These are phyloP conservation scores for Boletus pseudopeckii DNA, from an alignment of 768 basidiomycete species.

Conservation along the genomic window DNA sequence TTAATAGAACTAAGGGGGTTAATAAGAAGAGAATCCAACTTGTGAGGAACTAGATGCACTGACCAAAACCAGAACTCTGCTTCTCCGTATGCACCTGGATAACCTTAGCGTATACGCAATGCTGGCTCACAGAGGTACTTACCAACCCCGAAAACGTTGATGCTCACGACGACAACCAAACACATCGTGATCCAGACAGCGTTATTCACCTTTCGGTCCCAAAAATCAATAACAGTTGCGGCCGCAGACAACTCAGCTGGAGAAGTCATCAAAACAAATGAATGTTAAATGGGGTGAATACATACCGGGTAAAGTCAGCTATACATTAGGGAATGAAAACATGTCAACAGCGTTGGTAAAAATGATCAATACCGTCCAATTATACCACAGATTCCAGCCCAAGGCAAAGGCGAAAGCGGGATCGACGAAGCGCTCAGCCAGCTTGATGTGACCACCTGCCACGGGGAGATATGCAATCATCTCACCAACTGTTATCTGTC, in stretches of 20 bases:
- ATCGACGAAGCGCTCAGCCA: conserved; percentile 44
- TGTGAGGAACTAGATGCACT: not conserved
- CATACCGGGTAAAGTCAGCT: conserved; percentile 18
- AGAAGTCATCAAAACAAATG: not conserved
- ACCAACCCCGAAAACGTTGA: conserved; percentile 39
- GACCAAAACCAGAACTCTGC: conserved; percentile 45
- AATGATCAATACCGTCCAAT: conserved; percentile 27
- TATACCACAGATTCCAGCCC: conserved; percentile 38
- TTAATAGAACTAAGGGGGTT: conserved; percentile 43
- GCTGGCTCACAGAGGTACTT: not conserved
- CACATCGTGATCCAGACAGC: conserved; percentile 52
- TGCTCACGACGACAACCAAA: conserved; percentile 42
- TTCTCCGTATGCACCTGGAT: conserved; percentile 37
- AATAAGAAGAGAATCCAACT: not conserved
- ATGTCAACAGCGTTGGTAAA: conserved; percentile 10
- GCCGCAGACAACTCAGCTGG: conserved; percentile 45
- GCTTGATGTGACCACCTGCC: conserved; percentile 41
- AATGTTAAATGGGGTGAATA: not conserved
- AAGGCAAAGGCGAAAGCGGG: conserved; percentile 40
- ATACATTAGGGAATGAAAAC: not conserved
- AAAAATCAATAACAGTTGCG: conserved; percentile 47
- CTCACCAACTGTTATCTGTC: conserved; percentile 33
- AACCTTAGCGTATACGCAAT: not conserved
- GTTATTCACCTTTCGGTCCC: conserved; percentile 36
- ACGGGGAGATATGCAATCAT: conserved; percentile 45